phyloP scores from a whole-genome alignment of 2,329 filamentous ascomycete species.

The Stagonosporopsis tanaceti region DNA sequence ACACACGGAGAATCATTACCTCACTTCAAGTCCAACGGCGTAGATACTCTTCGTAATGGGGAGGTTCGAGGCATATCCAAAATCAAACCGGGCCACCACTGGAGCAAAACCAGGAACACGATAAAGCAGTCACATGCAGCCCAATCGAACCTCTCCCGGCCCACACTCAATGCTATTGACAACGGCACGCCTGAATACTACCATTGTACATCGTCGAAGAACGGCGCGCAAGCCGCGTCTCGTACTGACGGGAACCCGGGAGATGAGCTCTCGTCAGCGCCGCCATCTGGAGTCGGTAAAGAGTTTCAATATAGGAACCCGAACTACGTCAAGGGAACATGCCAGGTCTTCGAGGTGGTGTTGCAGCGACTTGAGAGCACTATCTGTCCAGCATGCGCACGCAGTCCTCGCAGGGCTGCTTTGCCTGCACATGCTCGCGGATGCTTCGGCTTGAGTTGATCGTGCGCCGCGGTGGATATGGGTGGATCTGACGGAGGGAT shows the following conservation, averaged over 20 bases:
- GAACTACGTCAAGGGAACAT: slow-evolving; percentile 21
- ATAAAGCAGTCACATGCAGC: slow-evolving; percentile 3
- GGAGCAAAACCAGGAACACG: neutral
- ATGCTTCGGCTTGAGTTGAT: slow-evolving; percentile 36
- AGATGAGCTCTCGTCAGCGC: slow-evolving; percentile 19
- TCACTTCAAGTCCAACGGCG: neutral
- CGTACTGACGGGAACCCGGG: slow-evolving; percentile 25
- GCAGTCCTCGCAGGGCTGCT: slow-evolving; percentile 29
- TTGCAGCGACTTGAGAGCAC: slow-evolving; percentile 33
- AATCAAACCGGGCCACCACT: neutral
- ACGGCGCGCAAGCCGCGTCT: slow-evolving; percentile 17
- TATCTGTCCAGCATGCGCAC: slow-evolving; percentile 34
- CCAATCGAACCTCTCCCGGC: neutral
- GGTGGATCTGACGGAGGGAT: slow-evolving; percentile 6
- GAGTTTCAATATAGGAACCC: slow-evolving; percentile 27
- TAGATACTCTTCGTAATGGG: neutral
- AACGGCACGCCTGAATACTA: slow-evolving; percentile 4
- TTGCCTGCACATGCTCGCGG: slow-evolving; percentile 35
- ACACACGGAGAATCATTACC: slow-evolving; percentile 1
- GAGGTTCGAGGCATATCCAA: neutral
- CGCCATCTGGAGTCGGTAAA: slow-evolving; percentile 33
- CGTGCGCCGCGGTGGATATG: neutral
- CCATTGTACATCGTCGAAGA: neutral
- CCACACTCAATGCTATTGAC: slow-evolving; percentile 2
- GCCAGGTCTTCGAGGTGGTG: slow-evolving; percentile 38